phyloP scores from a whole-genome alignment of 139 green algal genomes.

The Ettlia oleoabundans region DNA sequence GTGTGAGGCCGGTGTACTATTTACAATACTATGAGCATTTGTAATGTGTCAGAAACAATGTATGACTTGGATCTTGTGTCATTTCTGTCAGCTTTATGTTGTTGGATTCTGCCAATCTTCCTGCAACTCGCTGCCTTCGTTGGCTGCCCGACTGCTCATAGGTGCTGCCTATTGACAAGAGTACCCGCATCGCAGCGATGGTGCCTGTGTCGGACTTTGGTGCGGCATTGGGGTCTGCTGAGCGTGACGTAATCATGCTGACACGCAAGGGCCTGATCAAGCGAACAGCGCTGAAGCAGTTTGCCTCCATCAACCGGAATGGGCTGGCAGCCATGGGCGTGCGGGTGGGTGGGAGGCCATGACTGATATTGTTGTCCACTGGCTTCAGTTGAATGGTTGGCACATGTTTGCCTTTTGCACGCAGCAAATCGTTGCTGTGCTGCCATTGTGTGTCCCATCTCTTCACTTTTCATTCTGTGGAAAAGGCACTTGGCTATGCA shows the following conservation, averaged over 20 bases:
- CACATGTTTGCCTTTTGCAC: too few species aligned
- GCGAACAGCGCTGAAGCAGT: constrained; percentile 59
- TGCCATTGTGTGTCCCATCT: background rate
- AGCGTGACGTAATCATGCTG: constrained; percentile 66
- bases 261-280: constrained; percentile 74
- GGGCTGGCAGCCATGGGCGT: constrained; percentile 61
- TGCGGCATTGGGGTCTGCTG: background rate
- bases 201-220: constrained; percentile 59
- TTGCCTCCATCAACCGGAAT: constrained; percentile 42
- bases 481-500: too few species aligned
- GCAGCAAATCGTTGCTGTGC: background rate
- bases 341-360: background rate
- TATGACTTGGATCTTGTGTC: background rate
- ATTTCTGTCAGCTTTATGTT: too few species aligned
- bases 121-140: too few species aligned
- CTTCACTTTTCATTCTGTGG: background rate
- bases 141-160: constrained; percentile 36
- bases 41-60: background rate
- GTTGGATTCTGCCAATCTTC: too few species aligned
- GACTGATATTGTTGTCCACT: background rate
- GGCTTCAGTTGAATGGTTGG: background rate
- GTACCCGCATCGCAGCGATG: constrained; percentile 61
- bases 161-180: constrained; percentile 60
- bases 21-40: too few species aligned
- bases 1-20: too few species aligned